These are phyloP conservation scores for Cladorrhinum sp. DNA, from an alignment of 2,329 filamentous ascomycete species.

Conservation along the genomic window DNA sequence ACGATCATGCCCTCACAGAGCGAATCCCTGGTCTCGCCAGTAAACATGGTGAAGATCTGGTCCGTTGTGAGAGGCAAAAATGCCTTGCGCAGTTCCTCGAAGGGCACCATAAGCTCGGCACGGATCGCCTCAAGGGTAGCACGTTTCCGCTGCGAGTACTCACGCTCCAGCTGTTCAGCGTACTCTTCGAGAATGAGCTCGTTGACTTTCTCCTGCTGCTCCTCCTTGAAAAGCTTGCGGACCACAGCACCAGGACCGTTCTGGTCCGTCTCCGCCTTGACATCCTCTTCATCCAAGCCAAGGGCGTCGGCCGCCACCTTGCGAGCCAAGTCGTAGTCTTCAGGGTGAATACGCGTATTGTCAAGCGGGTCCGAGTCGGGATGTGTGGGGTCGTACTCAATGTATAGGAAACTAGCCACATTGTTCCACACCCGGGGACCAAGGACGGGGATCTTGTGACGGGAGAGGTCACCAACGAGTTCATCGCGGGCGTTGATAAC, in stretches of 20 bases:
- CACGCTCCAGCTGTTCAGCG: slow-evolving; percentile 87
- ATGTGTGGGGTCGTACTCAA: slow-evolving; percentile 81
- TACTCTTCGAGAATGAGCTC: slow-evolving; percentile 96
- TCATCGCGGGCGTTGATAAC: slow-evolving; percentile 80
- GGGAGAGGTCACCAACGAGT: slow-evolving; percentile 82
- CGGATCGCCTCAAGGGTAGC: slow-evolving; percentile 95
- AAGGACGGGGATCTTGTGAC: slow-evolving; percentile 73
- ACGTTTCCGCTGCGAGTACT: slow-evolving; percentile 91
- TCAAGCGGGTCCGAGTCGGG: slow-evolving; percentile 86
- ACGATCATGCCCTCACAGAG: slow-evolving; percentile 89
- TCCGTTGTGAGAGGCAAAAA: slow-evolving; percentile 68
- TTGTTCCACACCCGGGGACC: slow-evolving; percentile 93
- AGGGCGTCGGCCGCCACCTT: slow-evolving; percentile 98
- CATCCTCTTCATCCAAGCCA: slow-evolving; percentile 95
- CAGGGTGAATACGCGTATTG: slow-evolving; percentile 94
- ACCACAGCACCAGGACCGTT: slow-evolving; percentile 88
- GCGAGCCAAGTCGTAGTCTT: slow-evolving; percentile 95
- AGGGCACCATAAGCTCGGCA: slow-evolving; percentile 85
- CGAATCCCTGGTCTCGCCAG: slow-evolving; percentile 83
- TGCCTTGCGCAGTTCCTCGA: slow-evolving; percentile 85
- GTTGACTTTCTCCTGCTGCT: slow-evolving; percentile 91
- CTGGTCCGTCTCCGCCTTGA: slow-evolving; percentile 90
- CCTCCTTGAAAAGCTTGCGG: slow-evolving; percentile 89
- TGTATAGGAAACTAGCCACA: slow-evolving; percentile 90
- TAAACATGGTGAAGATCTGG: slow-evolving; percentile 94